These are phyloP conservation scores for Rhodamnia rubescens DNA, from an alignment of 345 rosid species.

Conservation along the genomic window DNA sequence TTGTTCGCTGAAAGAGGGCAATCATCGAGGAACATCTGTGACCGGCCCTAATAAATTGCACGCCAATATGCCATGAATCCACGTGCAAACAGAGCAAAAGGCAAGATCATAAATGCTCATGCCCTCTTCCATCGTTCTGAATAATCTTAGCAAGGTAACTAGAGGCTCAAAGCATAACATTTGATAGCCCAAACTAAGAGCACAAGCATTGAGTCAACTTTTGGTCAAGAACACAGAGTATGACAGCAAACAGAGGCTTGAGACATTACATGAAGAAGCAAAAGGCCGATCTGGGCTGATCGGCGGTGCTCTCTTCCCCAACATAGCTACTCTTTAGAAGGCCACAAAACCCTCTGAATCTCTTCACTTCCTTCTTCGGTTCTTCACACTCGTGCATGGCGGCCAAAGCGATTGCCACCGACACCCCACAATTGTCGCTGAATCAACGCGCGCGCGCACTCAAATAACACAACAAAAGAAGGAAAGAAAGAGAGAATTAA, in stretches of 20 bases:
- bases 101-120: neutral
- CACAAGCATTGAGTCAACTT: neutral
- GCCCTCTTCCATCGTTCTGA: neutral
- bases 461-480: neutral
- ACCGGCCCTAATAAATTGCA: neutral
- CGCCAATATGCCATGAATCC: neutral
- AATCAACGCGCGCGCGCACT: neutral
- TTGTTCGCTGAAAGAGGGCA: neutral
- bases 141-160: neutral
- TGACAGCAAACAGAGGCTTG: neutral
- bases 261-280: conserved; percentile 52
- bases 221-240: neutral
- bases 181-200: neutral
- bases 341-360: conserved; percentile 42
- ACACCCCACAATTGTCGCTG: conserved; percentile 47
- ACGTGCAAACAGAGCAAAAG: neutral
- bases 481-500: no score
- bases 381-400: conserved; percentile 66
- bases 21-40: neutral
- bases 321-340: conserved; percentile 1
- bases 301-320: conserved; percentile 10
- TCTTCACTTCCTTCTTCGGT: conserved; percentile 34
- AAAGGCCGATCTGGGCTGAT: conserved; percentile 71
- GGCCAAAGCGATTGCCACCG: conserved; percentile 51
- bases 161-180: neutral